These are phyloP conservation scores for Calonectria pseudoturangicola DNA, from an alignment of 2,329 filamentous ascomycete genomes.

Conservation along the genomic window DNA sequence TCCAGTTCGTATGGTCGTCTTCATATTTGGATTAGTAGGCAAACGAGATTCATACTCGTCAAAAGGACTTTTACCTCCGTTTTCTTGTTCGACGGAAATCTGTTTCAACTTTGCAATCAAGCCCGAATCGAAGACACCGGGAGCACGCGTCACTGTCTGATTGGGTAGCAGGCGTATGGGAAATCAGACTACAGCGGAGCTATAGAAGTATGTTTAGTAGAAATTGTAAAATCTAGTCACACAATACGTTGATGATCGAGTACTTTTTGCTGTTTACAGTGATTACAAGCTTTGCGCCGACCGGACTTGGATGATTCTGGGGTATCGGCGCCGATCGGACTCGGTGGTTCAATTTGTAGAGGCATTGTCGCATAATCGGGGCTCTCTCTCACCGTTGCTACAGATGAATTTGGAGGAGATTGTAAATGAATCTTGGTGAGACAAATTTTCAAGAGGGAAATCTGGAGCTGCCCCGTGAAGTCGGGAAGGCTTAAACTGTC, in stretches of 20 bases:
- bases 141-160: not conserved
- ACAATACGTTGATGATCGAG: not conserved
- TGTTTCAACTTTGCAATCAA: conserved; percentile 2
- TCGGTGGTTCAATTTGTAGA: not conserved
- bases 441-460: too few relatives aligned
- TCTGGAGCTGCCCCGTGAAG: too few relatives aligned
- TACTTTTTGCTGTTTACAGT: conserved; percentile 24
- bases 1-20: conserved; percentile 8
- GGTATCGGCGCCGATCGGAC: conserved; percentile 3
- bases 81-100: conserved; percentile 14
- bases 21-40: not conserved
- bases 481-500: too few relatives aligned
- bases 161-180: not conserved
- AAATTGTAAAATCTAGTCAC: not conserved
- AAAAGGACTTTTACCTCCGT: not conserved
- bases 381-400: not conserved
- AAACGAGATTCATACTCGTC: too few relatives aligned
- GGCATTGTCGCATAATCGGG: not conserved
- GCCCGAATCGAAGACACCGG: conserved; percentile 2
- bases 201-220: not conserved
- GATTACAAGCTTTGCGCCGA: conserved; percentile 5
- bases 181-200: conserved; percentile 2
- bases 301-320: not conserved
- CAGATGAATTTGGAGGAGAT: not conserved
- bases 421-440: too few relatives aligned